Base-by-base conservation (phyloP, 2,329 filamentous ascomycete species). In the Apiospora marii region DNA sequence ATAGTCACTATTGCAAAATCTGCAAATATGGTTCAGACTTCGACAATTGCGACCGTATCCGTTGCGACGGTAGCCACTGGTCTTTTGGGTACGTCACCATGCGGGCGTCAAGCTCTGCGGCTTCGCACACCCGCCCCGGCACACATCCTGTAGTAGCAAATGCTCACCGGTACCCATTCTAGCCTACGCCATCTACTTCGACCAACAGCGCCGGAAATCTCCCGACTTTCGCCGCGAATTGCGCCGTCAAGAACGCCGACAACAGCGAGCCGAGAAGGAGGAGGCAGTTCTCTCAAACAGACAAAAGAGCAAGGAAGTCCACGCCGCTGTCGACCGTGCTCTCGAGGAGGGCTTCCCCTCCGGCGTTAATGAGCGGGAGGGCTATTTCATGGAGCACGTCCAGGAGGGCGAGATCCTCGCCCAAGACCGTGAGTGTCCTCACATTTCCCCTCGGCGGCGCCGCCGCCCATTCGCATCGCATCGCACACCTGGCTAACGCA, bases 351-450 rank as follows among this genome's bases (percentile, higher is more conserved):
- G 96, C 72, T 98, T 97, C 89, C 96, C 96, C 68, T 88, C 89
- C 61, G 94, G 95, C 79, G 91, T 96, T 48, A 96, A 98, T 83
- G 95, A 98, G 87, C 95, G 94, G 82, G 96, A 99, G 87, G 90
- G 91, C 74, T 99, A 94, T 87, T 99, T 99, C 86, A 97, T 98
- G 91, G 92, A 94, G 82, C 94, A 98, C 85, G 95, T 99, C 76
- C 94, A 95, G 78, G 88, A 91, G 81, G 96, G 96, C 81, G 96
- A 99, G 88, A 85, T 89, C 71, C 88, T 98, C 81, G 94, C 92
- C 81, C 87, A 91, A 79, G 93, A 97, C 83, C 94, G 95, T 96
- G 72, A 67, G 71, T 51, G 49, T 48, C 61, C 70, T 30, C 67
- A 4, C 27, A n/a, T 53, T 43, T 72, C 19, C 46, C n/a, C 49